phyloP scores from a whole-genome alignment of 768 basidiomycete genomes.

The Psilocybe cubensis region DNA sequence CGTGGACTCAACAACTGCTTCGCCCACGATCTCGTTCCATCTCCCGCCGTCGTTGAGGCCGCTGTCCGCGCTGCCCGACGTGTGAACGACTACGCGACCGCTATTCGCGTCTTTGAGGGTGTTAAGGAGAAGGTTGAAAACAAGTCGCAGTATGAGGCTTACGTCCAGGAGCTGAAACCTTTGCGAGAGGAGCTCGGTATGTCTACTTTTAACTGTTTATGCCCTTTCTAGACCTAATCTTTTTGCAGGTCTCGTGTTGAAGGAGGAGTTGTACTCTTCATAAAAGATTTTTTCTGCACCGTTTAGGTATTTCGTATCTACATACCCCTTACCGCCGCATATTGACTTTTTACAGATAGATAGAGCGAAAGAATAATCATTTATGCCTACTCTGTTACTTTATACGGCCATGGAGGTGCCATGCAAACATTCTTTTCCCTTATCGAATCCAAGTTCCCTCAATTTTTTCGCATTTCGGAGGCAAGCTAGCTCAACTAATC shows the following conservation, averaged over 20 bases:
- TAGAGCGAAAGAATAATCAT: constrained; percentile 12
- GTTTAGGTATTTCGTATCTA: constrained; percentile 7
- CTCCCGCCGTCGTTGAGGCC: constrained; percentile 82
- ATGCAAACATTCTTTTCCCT: not conserved
- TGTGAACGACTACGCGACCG: constrained; percentile 97
- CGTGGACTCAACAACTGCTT: constrained; percentile 99
- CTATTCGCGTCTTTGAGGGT: constrained; percentile 95
- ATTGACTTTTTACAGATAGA: not conserved
- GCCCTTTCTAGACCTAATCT: not conserved
- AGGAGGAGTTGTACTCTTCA: constrained; percentile 33
- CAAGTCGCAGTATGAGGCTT: constrained; percentile 91
- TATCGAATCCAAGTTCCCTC: not conserved
- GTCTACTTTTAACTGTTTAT: constrained; percentile 16
- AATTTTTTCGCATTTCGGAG: too few species aligned
- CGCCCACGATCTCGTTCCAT: constrained; percentile 94
- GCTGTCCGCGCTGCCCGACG: constrained; percentile 86
- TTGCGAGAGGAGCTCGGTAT: constrained; percentile 91
- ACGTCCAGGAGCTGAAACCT: constrained; percentile 88
- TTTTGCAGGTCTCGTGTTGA: constrained; percentile 24
- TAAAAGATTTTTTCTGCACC: constrained; percentile 15
- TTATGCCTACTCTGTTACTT: not conserved
- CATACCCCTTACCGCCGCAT: not conserved
- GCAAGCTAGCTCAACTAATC: too few species aligned
- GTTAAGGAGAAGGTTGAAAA: constrained; percentile 98
- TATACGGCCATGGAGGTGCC: not conserved